These are phyloP conservation scores for Quercus cerris DNA, from an alignment of 306 rosid genomes.

Conservation along the genomic window DNA sequence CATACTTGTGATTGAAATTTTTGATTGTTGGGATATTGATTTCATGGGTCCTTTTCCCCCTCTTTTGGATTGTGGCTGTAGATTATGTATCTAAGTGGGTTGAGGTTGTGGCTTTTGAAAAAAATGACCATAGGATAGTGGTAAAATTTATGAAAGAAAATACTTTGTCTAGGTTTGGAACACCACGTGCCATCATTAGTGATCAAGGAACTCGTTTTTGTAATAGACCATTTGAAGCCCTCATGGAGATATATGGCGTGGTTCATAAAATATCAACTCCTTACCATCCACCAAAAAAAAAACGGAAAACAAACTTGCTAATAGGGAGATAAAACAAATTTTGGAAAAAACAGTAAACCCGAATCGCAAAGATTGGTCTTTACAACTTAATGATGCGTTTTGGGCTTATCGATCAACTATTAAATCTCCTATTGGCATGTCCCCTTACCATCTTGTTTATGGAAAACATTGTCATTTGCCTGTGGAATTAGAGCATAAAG, in stretches of 20 bases:
- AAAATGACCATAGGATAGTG: no score
- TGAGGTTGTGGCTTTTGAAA: no score
- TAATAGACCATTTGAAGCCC: not conserved
- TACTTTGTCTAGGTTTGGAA: no score
- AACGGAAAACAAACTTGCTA: not conserved
- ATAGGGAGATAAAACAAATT: not conserved
- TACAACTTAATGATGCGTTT: not conserved
- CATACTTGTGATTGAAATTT: no score
- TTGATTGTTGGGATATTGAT: no score
- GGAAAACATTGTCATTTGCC: not conserved
- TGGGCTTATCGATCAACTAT: not conserved
- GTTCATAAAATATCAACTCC: not conserved
- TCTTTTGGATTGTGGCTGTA: no score
- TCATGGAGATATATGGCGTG: not conserved
- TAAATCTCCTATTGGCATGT: not conserved
- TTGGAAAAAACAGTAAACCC: not conserved
- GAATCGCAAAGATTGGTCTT: not conserved
- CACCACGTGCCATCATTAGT: not conserved
- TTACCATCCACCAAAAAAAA: not conserved
- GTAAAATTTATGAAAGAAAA: no score
- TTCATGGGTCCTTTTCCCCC: no score
- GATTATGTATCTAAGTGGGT: no score
- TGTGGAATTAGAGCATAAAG: not conserved
- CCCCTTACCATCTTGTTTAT: not conserved
- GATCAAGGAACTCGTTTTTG: not conserved